These are phyloP conservation scores for Pleurotus citrinopileatus DNA, from an alignment of 768 basidiomycete genomes.

Conservation along the genomic window DNA sequence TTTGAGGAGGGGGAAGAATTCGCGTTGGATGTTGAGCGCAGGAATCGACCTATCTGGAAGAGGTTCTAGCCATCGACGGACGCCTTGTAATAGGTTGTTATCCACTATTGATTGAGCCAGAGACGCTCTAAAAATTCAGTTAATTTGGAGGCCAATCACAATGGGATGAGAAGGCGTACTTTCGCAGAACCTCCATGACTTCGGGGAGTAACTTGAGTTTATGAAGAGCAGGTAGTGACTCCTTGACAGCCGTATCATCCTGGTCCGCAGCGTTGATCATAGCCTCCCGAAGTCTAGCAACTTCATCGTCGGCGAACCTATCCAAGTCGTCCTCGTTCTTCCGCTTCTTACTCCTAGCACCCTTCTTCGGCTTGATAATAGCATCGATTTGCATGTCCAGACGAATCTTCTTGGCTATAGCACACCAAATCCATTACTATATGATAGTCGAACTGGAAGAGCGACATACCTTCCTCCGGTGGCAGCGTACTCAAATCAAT, in stretches of 20 bases:
- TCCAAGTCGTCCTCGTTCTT: conserved; percentile 82
- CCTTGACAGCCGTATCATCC: conserved; percentile 76
- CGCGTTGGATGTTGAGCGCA: conserved; percentile 92
- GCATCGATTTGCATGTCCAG: conserved; percentile 85
- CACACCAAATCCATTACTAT: conserved; percentile 2
- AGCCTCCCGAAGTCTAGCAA: conserved; percentile 79
- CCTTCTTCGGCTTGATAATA: conserved; percentile 80
- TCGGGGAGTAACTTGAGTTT: conserved; percentile 86
- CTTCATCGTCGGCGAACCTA: conserved; percentile 85
- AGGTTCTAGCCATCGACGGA: conserved; percentile 90
- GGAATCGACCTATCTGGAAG: conserved; percentile 91
- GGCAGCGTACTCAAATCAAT: conserved; percentile 67
- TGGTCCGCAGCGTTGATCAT: conserved; percentile 88
- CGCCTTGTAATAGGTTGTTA: conserved; percentile 89
- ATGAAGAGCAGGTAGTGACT: conserved; percentile 76
- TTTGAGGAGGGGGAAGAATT: conserved; percentile 78
- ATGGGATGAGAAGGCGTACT: conserved; percentile 48
- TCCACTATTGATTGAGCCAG: conserved; percentile 92
- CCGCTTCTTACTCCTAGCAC: conserved; percentile 56
- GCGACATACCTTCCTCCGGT: conserved; percentile 68
- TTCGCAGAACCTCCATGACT: conserved; percentile 90
- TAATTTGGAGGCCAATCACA: no score
- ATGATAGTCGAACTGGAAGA: not conserved
- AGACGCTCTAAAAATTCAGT: conserved; percentile 79
- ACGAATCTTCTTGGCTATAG: conserved; percentile 67